Evolutionary conservation across 768 basidiomycete genomes (phyloP).

Genomic region (Boletus speciosus): DNA sequence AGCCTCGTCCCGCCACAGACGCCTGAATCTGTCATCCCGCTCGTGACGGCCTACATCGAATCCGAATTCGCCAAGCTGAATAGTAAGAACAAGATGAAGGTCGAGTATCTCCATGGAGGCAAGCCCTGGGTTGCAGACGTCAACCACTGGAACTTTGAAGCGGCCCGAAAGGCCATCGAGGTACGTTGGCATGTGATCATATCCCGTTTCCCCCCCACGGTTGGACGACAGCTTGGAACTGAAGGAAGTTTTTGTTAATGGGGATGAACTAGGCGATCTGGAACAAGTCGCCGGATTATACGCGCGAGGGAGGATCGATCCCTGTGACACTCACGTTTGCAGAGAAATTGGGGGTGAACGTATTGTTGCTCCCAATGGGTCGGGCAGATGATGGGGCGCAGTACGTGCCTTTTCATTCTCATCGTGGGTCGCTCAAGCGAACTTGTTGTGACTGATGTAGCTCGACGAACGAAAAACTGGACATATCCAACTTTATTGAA

Average conservation of each 20-base stretch:
- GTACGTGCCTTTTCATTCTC: constrained; percentile 41
- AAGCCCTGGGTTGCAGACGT: constrained; percentile 86
- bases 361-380: constrained; percentile 88
- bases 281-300: constrained; percentile 72
- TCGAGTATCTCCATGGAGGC: constrained; percentile 77
- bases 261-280: constrained; percentile 44
- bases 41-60: constrained; percentile 68
- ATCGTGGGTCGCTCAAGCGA: background rate
- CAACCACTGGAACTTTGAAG: constrained; percentile 91
- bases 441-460: constrained; percentile 33
- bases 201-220: background rate
- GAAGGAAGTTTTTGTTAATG: background rate
- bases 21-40: constrained; percentile 65
- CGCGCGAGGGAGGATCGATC: constrained; percentile 91
- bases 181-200: constrained; percentile 29
- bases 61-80: constrained; percentile 82
- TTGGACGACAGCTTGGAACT: background rate
- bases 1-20: constrained; percentile 86
- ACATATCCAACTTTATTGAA: constrained; percentile 83
- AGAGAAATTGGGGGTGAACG: constrained; percentile 81
- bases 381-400: constrained; percentile 93
- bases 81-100: constrained; percentile 73
- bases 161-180: constrained; percentile 83
- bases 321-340: constrained; percentile 94
- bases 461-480: constrained; percentile 94